Conservation (phyloP, 148 eudicot species). For the Chenopodium formosanum region DNA sequence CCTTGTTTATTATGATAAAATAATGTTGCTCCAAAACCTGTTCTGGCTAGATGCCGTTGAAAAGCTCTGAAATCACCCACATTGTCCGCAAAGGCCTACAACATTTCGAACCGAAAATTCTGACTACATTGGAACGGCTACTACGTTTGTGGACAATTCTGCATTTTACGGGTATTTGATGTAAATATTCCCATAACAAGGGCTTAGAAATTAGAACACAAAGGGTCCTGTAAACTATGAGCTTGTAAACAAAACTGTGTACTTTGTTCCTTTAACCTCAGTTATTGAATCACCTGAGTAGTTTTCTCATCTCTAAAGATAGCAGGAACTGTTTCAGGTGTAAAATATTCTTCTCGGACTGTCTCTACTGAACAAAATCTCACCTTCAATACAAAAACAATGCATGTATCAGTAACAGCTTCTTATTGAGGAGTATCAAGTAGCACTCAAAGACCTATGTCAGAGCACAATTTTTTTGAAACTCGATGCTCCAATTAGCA, state of each 20-base stretch:
- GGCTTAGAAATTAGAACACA: not conserved
- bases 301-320: slow-evolving; percentile 45
- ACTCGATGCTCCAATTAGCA: not conserved
- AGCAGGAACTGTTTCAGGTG: slow-evolving; percentile 63
- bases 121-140: not conserved
- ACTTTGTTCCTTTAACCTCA: not conserved
- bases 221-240: not conserved
- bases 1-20: not conserved
- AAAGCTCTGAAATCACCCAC: not conserved
- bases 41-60: not conserved
- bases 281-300: slow-evolving; percentile 1
- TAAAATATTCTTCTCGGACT: slow-evolving; percentile 71
- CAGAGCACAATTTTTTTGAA: not conserved
- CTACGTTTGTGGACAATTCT: not conserved
- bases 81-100: not conserved
- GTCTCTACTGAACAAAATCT: slow-evolving; percentile 73
- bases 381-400: slow-evolving; percentile 43
- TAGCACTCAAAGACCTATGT: not conserved
- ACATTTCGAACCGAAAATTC: not conserved
- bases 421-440: not conserved
- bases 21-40: not conserved
- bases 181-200: not conserved
- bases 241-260: not conserved
- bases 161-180: not conserved
- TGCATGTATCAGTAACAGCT: not conserved